Base-by-base conservation (phyloP, 2,329 filamentous ascomycete genomes). In the Scedosporium dehoogii region DNA sequence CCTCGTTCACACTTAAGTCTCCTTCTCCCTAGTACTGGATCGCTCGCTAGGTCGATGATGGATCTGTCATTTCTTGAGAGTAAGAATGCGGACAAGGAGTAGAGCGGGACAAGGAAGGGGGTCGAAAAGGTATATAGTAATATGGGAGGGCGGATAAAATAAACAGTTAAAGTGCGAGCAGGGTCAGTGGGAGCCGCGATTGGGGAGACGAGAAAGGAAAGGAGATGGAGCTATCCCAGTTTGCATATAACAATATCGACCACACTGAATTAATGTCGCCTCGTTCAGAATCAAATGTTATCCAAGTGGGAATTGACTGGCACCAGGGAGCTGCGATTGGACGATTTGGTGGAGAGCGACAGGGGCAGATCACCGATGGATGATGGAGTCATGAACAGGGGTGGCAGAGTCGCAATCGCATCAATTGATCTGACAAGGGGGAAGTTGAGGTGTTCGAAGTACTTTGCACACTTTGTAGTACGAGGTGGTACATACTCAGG, bases 121-220 rank as follows among this genome's bases (percentile, higher is more conserved):
- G 23, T 5, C 51, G 18, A 55, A 55, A 55, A 55, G 33, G 51
- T 60, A 59, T 58, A 3, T 57, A 33, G n/a, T 23, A 48, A 55
- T 25, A 59, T 33, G 44, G 6, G 42, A 60, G 18, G 38, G 38
- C 38, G 18, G 33, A 23, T 16, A 42, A 56, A 27, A 42, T 21
- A 55, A 48, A 38, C 56, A 58, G 38, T 48, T 58, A 61, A 18
- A 55, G 59, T 61, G 44, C 57, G 41, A 44, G 23, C 2, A 44
- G 46, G 27, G 51, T 18, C 33, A 23, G 62, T 44, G 7, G 62
- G 55, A 18, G 62, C 18, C 12, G 64, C 46, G 56, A 63, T 56
- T 10, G 33, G 38, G 18, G 38, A 21, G 38, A 62, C 18, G 51
- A 6, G 2, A 29, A 14, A 7, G 51, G 51, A 23, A 55, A 55